Evolutionary conservation across 1,284 basidiomycete species (phyloP), one percentile per base, ranked within the genome.

Genomic region (Leccinum colubrinum): DNA sequence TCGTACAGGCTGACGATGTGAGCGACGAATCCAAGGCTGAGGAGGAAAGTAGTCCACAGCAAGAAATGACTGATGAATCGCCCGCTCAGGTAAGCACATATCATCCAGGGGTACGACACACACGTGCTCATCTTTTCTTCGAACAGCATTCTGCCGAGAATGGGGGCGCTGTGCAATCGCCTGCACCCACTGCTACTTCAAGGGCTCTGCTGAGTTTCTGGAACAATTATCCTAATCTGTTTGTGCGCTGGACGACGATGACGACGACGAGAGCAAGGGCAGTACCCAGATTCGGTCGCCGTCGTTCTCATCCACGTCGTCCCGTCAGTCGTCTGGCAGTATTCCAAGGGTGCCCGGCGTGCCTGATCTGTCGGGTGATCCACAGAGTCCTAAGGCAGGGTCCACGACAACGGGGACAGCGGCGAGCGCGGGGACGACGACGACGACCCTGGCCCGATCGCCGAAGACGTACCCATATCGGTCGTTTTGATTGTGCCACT

Each of bases 401-500:
- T 25, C 53, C 8, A 60, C 56, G 8, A 51, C 14, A 17, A 43
- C 60, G 33, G 33, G 48, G 8, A 3, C 48, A 11, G n/a, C 25
- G 27, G 9, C 51, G 51, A 27, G 8, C 9, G 8, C 27, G 27
- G 25, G 14, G 14, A 52, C 22, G 7, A 30, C 15, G 11, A 30
- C 56, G 3, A 51, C 59, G 14, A 39, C 60, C 2, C 35, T 55
- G 15, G 11, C 54, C 11, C 12, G 61, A 54, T 51, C 59, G 30
- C 54, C 56, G 27, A 27, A 64, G 52, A 66, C 60, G 54, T 84
- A 80, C 67, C 75, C 82, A 55, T 66, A 65, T 86, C 86, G 59
- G 86, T 84, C 50, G 75, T 97, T 59, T 73, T 98, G 64, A 79
- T 96, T 61, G 85, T 91, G n/a, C 93, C 88, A 53, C 74, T 98